These are phyloP conservation scores for Haplographium delicatum DNA, from an alignment of 495 filamentous ascomycete genomes.

Conservation along the genomic window DNA sequence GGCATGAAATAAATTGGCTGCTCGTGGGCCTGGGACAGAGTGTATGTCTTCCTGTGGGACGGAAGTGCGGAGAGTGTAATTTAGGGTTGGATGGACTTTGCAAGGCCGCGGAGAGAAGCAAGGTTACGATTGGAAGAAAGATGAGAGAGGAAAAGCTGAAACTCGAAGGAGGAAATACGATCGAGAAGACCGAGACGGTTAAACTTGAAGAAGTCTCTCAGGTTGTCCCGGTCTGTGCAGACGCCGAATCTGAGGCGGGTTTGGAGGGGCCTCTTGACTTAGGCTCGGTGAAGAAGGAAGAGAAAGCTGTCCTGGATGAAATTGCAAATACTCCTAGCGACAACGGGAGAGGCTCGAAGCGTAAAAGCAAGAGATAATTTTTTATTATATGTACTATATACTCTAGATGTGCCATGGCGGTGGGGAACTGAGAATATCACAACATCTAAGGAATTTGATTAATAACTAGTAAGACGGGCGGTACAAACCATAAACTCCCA, in stretches of 20 bases:
- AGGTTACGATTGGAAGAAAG: slow-evolving; percentile 43
- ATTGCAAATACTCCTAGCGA: slow-evolving; percentile 9
- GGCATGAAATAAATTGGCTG: slow-evolving; percentile 93
- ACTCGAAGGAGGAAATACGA: slow-evolving; percentile 23
- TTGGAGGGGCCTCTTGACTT: slow-evolving; percentile 8
- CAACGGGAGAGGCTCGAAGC: slow-evolving; percentile 4
- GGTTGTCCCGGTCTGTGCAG: slow-evolving; percentile 26
- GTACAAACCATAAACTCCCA: too few species aligned
- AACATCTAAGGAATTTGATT: too few species aligned
- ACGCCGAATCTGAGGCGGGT: slow-evolving; percentile 26
- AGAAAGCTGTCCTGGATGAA: slow-evolving; percentile 14
- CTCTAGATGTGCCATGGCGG: too few species aligned
- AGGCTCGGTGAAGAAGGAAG: slow-evolving; percentile 14
- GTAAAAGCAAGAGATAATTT: slow-evolving; percentile 1
- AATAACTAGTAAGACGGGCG: too few species aligned
- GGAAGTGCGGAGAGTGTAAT: slow-evolving; percentile 77
- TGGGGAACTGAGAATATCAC: too few species aligned
- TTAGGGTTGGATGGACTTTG: slow-evolving; percentile 71
- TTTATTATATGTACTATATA: too few species aligned
- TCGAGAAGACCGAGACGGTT: slow-evolving; percentile 20
- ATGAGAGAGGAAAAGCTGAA: slow-evolving; percentile 31
- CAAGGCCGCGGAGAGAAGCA: slow-evolving; percentile 58
- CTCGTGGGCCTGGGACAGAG: slow-evolving; percentile 87
- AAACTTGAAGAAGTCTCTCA: slow-evolving; percentile 25
- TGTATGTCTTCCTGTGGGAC: slow-evolving; percentile 74